phyloP scores from a whole-genome alignment of 768 basidiomycete genomes.

The Leucocoprinus sp. region DNA sequence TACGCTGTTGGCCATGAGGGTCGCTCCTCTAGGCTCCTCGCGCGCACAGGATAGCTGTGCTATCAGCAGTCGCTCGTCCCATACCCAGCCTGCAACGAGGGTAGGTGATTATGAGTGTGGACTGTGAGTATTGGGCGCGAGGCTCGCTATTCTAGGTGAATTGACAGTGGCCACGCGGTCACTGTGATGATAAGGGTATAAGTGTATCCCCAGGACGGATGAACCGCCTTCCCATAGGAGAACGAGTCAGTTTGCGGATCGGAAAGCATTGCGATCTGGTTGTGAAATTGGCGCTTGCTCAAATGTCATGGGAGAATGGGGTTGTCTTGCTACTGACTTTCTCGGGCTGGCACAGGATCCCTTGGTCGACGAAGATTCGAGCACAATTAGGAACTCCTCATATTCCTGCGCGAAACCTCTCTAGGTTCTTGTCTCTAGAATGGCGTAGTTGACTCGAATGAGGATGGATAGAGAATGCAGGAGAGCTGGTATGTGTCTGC shows the following conservation, averaged over 20 bases:
- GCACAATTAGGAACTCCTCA: conserved; percentile 48
- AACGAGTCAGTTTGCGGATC: conserved; percentile 39
- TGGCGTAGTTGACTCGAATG: conserved; percentile 34
- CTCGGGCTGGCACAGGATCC: conserved; percentile 35
- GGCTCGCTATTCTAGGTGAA: conserved; percentile 18
- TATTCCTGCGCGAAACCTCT: conserved; percentile 45
- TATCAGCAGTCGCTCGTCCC: conserved; percentile 51
- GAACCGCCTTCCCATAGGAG: conserved; percentile 37
- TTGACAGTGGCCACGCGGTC: conserved; percentile 27
- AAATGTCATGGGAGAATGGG: conserved; percentile 26
- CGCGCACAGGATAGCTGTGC: conserved; percentile 71
- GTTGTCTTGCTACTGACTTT: conserved; percentile 37
- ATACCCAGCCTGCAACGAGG: conserved; percentile 47
- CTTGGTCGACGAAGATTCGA: conserved; percentile 30
- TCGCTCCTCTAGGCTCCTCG: conserved; percentile 72
- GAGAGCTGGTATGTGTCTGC: conserved; percentile 34
- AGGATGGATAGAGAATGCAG: conserved; percentile 22
- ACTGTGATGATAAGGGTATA: conserved; percentile 32
- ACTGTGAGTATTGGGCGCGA: conserved; percentile 25
- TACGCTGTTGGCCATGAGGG: conserved; percentile 22
- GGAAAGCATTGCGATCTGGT: conserved; percentile 40
- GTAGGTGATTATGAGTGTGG: conserved; percentile 48
- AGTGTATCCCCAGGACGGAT: conserved; percentile 32
- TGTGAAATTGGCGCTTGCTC: conserved; percentile 36
- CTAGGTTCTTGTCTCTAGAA: conserved; percentile 44